A percentile compares a stretch with the other conserved stretches of the same genome.
phyloP scores from a whole-genome alignment of 139 green algal species.

The Coccomyxa sp. region DNA sequence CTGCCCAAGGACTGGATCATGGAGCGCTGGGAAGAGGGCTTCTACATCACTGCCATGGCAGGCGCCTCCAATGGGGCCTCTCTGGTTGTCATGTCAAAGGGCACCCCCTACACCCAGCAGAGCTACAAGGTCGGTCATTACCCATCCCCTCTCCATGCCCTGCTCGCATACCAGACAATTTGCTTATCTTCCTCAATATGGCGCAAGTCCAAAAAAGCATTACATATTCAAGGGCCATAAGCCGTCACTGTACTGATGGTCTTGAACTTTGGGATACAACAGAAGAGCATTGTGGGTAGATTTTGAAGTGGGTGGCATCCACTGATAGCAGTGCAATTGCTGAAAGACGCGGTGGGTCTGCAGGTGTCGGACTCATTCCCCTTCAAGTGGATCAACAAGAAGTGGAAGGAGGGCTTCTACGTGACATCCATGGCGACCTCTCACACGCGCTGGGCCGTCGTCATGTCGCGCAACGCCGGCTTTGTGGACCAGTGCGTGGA shows the following conservation, averaged over 20 bases:
- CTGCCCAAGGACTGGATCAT: slow-evolving; percentile 99
- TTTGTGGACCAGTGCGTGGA: slow-evolving; percentile 98
- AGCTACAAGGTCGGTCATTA: slow-evolving; percentile 87
- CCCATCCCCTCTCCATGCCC: not conserved
- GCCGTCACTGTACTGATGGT: not conserved
- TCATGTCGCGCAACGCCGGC: slow-evolving; percentile 97
- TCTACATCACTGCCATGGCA: slow-evolving; percentile 99
- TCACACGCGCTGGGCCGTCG: slow-evolving; percentile 94
- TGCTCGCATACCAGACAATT: no score
- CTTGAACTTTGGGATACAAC: not conserved
- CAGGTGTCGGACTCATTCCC: slow-evolving; percentile 92
- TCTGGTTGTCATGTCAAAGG: slow-evolving; percentile 93
- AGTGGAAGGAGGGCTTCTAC: slow-evolving; percentile 99
- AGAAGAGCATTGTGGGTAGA: not conserved
- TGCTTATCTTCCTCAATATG: no score
- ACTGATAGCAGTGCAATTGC: not conserved
- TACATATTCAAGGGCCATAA: no score
- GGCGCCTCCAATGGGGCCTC: slow-evolving; percentile 67
- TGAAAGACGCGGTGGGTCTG: no score
- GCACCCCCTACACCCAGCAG: slow-evolving; percentile 98
- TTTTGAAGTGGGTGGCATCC: not conserved
- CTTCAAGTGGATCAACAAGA: slow-evolving; percentile 99
- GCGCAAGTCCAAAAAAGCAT: no score
- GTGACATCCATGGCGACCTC: slow-evolving; percentile 96
- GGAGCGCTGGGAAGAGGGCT: slow-evolving; percentile 99